phyloP scores from a whole-genome alignment of 306 rosid species.

The Cucurbita maxima region DNA sequence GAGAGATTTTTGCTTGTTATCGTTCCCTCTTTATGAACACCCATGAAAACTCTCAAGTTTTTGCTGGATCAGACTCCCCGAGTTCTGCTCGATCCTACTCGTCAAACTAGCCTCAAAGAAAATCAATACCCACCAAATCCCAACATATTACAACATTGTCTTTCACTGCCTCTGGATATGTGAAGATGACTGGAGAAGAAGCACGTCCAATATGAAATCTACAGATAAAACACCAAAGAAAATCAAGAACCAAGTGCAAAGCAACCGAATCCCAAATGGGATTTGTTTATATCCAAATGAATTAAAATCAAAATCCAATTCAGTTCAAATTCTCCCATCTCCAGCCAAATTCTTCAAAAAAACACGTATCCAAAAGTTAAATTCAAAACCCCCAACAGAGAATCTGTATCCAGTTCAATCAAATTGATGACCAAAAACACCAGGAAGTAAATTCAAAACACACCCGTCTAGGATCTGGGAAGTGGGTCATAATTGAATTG shows the following conservation, averaged over 20 bases:
- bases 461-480: not conserved
- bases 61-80: conserved; percentile 8
- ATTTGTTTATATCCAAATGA: not conserved
- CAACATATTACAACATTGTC: not conserved
- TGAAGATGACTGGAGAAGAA: not conserved
- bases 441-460: not conserved
- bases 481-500: not conserved
- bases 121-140: conserved; percentile 16
- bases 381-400: not conserved
- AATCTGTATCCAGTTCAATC: not conserved
- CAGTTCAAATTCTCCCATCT: not conserved
- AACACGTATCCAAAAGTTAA: not conserved
- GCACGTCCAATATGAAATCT: not conserved
- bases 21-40: conserved; percentile 43
- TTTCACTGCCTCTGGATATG: not conserved
- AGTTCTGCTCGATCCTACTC: conserved; percentile 1
- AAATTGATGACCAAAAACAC: not conserved
- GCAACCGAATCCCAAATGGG: not conserved
- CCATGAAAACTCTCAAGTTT: conserved; percentile 24
- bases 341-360: not conserved
- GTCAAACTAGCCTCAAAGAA: conserved; percentile 9
- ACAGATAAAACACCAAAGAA: not conserved
- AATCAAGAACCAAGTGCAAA: not conserved
- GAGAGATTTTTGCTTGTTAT: conserved; percentile 24
- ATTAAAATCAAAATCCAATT: not conserved